Conservation (phyloP, 1,284 basidiomycete species). For the Cryptococcus wingfieldii region DNA sequence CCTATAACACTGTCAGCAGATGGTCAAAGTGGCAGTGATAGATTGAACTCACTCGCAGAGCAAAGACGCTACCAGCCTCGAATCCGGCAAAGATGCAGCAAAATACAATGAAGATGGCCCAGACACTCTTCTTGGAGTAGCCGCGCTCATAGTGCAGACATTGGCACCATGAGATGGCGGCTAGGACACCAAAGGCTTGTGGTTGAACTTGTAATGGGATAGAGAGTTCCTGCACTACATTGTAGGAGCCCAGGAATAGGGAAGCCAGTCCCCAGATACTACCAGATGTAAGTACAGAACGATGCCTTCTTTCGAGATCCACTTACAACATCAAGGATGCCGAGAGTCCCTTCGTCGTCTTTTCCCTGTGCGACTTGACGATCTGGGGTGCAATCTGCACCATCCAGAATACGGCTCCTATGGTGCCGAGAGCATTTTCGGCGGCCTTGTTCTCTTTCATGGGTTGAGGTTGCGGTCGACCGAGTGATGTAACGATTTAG, state of each 20-base stretch:
- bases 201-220: constrained; percentile 68
- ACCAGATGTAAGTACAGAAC: background rate
- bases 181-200: constrained; percentile 63
- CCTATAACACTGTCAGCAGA: constrained; percentile 29
- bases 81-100: constrained; percentile 56
- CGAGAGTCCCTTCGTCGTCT: constrained; percentile 69
- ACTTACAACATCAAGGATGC: constrained; percentile 61
- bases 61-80: constrained; percentile 61
- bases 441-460: constrained; percentile 11
- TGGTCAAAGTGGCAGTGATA: background rate
- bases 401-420: constrained; percentile 52
- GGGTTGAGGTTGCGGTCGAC: background rate
- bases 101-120: constrained; percentile 47
- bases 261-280: constrained; percentile 62
- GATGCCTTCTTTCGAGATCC: background rate
- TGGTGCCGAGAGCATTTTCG: constrained; percentile 61
- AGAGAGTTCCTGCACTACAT: constrained; percentile 63
- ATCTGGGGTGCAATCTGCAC: constrained; percentile 63
- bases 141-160: constrained; percentile 59
- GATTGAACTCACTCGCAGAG: constrained; percentile 51
- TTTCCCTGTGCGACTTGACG: constrained; percentile 64
- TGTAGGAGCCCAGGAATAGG: constrained; percentile 66
- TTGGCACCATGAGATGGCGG: constrained; percentile 62
- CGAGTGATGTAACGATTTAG: background rate
- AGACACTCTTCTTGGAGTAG: constrained; percentile 46